Conservation (phyloP, 2,329 filamentous ascomycete species). For the Penicillium expansum region DNA sequence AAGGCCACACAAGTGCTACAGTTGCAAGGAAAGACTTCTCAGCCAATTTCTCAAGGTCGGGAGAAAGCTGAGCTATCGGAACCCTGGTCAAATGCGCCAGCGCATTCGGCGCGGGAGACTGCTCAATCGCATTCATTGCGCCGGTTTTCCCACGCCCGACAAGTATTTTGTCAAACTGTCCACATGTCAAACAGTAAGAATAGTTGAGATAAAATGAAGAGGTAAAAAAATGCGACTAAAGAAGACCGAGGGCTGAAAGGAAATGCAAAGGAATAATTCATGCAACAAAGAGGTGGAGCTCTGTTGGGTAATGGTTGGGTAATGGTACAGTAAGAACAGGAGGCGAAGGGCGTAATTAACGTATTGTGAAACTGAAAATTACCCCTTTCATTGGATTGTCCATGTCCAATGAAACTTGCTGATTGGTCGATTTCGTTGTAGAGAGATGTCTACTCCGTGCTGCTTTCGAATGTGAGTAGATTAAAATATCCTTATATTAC, state of each 20-base stretch:
- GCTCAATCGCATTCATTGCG: slow-evolving; percentile 30
- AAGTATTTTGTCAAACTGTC: slow-evolving; percentile 2
- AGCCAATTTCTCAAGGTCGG: slow-evolving; percentile 28
- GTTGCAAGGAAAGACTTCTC: slow-evolving; percentile 59
- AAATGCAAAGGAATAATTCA: background rate
- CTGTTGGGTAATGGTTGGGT: background rate
- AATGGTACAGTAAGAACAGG: background rate
- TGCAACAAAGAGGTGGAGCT: slow-evolving; percentile 3
- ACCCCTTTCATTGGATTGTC: background rate
- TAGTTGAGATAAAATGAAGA: background rate
- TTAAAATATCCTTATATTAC: background rate
- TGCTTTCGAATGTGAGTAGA: background rate
- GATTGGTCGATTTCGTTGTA: background rate
- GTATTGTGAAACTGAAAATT: background rate
- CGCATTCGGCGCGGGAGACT: slow-evolving; percentile 23
- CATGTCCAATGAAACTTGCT: background rate
- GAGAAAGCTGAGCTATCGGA: slow-evolving; percentile 44
- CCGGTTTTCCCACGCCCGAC: slow-evolving; percentile 10
- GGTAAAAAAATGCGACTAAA: background rate
- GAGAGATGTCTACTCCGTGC: background rate
- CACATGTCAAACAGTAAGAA: slow-evolving; percentile 1
- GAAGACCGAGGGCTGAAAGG: background rate
- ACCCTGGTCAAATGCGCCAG: slow-evolving; percentile 26
- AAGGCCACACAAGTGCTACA: slow-evolving; percentile 88
- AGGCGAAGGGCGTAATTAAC: background rate